Percentiles rank a stretch among this genome's conserved stretches.
phyloP scores from a whole-genome alignment of 768 basidiomycete species.

The Dendrothele bispora region DNA sequence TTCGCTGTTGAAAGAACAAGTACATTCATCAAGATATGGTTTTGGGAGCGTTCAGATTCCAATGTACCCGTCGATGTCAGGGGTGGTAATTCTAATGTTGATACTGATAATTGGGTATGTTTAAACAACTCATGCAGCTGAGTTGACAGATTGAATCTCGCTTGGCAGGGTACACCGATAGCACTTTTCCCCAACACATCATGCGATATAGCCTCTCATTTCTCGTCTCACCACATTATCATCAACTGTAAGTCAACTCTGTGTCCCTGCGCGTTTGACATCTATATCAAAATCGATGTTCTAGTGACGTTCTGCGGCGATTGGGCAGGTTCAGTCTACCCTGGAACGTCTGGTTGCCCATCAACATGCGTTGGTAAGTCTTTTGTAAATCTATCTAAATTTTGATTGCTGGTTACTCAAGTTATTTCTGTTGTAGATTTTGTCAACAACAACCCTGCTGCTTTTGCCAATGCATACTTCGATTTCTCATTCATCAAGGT shows the following conservation, averaged over 20 bases:
- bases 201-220: conserved; percentile 37
- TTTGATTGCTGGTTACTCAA: neutral
- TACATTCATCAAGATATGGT: conserved; percentile 39
- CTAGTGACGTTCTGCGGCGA: conserved; percentile 64
- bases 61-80: conserved; percentile 24
- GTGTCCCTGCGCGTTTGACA: neutral
- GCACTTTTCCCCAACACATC: conserved; percentile 31
- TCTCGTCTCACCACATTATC: conserved; percentile 32
- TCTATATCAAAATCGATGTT: neutral
- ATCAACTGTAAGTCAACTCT: conserved; percentile 22
- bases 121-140: neutral
- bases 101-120: conserved; percentile 31
- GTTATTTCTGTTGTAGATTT: conserved; percentile 38
- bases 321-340: conserved; percentile 54
- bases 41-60: conserved; percentile 36
- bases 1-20: conserved; percentile 40
- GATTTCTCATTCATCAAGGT: conserved; percentile 62
- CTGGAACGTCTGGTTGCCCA: conserved; percentile 50
- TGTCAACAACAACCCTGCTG: conserved; percentile 65
- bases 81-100: conserved; percentile 15
- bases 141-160: neutral
- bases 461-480: conserved; percentile 71
- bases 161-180: conserved; percentile 26
- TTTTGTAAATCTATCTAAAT: neutral
- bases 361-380: conserved; percentile 51